Base-by-base conservation (phyloP, 768 basidiomycete species). In the Tremella fuciformis region DNA sequence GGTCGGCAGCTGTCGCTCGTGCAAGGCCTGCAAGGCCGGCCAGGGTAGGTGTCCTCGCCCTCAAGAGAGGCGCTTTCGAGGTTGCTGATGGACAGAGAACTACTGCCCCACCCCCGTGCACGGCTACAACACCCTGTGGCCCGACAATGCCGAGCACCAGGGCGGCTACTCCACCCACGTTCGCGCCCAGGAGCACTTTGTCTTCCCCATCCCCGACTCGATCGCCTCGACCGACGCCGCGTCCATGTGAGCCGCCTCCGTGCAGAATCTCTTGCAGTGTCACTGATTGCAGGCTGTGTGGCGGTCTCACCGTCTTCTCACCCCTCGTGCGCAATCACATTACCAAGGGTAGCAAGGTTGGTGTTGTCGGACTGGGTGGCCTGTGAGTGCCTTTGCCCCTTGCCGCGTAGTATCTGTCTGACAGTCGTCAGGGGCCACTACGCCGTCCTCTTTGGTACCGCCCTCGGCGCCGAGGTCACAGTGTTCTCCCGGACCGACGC, bases 301-400 rank as follows among this genome's bases (percentile, higher is more conserved):
- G 79, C 3, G 85, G 85, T 21, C 70, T 85, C 16, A 86, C 85
- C 6, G 82, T 84, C 6, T 85, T 79, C 76, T 85, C 84, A 0
- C 85, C 86, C 11, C 77, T 87, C 18, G 78, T 80, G 24, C 77
- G 82, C 26, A 81, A 84, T 73, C 82, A 82, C 25, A 70, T 63
- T 57, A 84, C 84, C 0, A 83, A 83, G 0, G 85, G 85, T 41
- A 85, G 83, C 77, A 81, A 80, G 59, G 83, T 88, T 62, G 86
- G 85, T 42, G 75, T 88, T 46, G 78, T 87, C 60, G 85, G 86
- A 40, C 81, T 88, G 38, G 85, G 85, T 39, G 85, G 85, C n/a
- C 77, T 86, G 29, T 34, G 29, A 34, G 29, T 34, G 29, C 11
- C 29, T 11, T 6, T 34, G 29, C 29, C 29, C 11, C 29, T 34